Evolutionary conservation across 805 yeast genomes (phyloP), one percentile per base, ranked within the genome.

Genomic region (Wickerhamomyces queroliae): DNA sequence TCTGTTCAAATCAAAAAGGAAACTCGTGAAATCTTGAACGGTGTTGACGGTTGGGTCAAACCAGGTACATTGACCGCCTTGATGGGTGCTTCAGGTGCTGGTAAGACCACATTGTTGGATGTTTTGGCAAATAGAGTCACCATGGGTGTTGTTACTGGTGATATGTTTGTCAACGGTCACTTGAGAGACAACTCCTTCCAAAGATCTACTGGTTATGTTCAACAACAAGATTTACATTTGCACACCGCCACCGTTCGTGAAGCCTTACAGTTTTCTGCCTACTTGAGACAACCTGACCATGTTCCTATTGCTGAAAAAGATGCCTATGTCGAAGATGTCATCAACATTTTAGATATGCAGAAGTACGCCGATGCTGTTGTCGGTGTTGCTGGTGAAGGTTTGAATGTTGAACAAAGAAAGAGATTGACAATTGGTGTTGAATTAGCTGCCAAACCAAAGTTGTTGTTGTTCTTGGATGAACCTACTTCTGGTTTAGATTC

Each of bases 41-140:
- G 69, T 52, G 75, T 77, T 35, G 76, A 74, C 51, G 91, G 91
- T 36, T 83, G 79, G 69, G 87, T 82, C 40, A 79, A 78, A 53
- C 91, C 91, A 16, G 91, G 91, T 51, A 82, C 84, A 42, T 67
- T 83, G 60, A 83, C 90, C 31, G 91, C 91, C 5, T 67, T 83
- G 42, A 83, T 83, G 90, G 93, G 93, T 53, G 84, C 82, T 38
- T 83, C 91, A 24, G 93, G 93, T 65, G 93, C 93, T 34, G 93
- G 93, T 66, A 83, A 83, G 55, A 83, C 93, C 20, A 84, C 91
- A 3, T 65, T 83, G 42, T 67, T 84, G 50, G 83, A 83, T 59
- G 80, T 81, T 49, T 69, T 84, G 44, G 80, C 88, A 17, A 84
- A 80, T 53, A 73, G 91, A 59, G 74, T 81, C 39, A 73, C 79